These are phyloP conservation scores for Capsella bursapastoris DNA, from an alignment of 345 rosid species.

Conservation along the genomic window DNA sequence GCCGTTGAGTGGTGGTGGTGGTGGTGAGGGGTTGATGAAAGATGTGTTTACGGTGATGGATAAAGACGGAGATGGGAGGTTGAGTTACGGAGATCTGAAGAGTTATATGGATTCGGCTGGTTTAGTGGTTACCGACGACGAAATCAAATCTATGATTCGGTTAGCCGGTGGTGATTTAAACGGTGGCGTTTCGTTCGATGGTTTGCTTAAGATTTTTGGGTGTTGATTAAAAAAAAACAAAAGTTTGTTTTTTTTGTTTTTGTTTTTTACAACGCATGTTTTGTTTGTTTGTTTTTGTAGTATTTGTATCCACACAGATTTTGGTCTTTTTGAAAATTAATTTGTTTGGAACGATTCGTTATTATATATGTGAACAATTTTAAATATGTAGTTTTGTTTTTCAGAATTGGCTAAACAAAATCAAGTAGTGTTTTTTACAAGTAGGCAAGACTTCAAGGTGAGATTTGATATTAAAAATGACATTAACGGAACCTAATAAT, in stretches of 20 bases:
- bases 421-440: no score
- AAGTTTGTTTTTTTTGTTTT: neutral
- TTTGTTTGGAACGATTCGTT: no score
- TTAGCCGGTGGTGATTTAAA: conserved; percentile 58
- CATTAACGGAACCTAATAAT: no score
- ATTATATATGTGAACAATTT: no score
- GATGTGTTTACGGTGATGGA: conserved; percentile 85
- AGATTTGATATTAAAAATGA: no score
- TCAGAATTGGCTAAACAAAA: no score
- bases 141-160: conserved; percentile 69
- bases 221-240: conserved; percentile 28
- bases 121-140: conserved; percentile 56
- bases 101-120: conserved; percentile 72
- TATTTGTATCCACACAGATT: conserved; percentile 2
- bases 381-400: no score
- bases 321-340: neutral
- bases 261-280: neutral
- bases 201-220: conserved; percentile 60
- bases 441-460: no score
- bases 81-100: conserved; percentile 70
- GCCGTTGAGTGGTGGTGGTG: neutral
- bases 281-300: conserved; percentile 6
- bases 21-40: conserved; percentile 46
- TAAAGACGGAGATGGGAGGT: conserved; percentile 79
- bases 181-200: conserved; percentile 62